Conservation (phyloP, 2,329 filamentous ascomycete genomes). For the Xenoacremonium recifei region DNA sequence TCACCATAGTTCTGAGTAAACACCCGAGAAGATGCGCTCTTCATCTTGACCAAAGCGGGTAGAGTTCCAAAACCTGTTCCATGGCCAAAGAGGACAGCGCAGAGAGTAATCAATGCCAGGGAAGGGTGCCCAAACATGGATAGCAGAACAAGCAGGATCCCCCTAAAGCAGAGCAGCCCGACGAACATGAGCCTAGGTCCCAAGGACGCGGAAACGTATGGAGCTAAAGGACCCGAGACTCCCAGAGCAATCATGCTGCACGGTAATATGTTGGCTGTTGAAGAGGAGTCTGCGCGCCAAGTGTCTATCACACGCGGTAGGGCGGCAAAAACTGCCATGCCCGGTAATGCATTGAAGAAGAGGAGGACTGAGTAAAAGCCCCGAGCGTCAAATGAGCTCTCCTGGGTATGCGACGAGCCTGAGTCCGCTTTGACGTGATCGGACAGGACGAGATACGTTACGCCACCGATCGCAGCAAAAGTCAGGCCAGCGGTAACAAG, state of each 20-base stretch:
- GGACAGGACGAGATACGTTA: neutral
- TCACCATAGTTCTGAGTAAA: conserved; percentile 3
- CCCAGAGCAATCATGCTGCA: conserved; percentile 2
- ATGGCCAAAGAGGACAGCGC: conserved; percentile 1
- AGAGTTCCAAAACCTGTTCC: conserved; percentile 7
- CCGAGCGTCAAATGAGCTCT: too few species aligned
- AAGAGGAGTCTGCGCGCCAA: neutral
- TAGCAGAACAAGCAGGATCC: neutral
- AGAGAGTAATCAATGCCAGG: neutral
- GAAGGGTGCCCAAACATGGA: neutral
- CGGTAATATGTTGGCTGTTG: neutral
- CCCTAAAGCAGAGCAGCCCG: conserved; percentile 1
- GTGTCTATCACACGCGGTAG: neutral
- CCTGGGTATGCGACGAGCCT: neutral
- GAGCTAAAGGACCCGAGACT: conserved; percentile 4
- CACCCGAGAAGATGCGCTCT: neutral
- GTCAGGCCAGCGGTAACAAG: neutral
- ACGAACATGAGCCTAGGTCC: neutral
- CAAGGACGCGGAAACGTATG: neutral
- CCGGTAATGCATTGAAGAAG: conserved; percentile 9
- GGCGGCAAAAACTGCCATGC: conserved; percentile 3
- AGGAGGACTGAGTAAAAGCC: conserved; percentile 1
- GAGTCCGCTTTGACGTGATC: neutral
- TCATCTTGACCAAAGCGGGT: conserved; percentile 3
- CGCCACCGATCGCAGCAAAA: neutral